These are phyloP conservation scores for Kitagawia praeruptora DNA, from an alignment of 129 eudicot species.

Conservation along the genomic window DNA sequence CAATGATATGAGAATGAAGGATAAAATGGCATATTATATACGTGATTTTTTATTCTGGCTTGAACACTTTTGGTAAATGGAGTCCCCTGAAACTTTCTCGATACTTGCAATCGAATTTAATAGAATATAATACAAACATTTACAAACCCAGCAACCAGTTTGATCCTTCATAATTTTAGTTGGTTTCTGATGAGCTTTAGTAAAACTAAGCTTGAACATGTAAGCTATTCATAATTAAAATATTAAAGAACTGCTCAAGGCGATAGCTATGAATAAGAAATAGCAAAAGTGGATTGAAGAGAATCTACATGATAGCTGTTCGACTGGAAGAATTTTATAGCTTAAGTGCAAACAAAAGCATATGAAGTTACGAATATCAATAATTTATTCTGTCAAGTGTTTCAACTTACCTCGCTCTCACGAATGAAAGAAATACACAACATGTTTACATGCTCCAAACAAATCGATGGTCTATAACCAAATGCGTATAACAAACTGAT, in stretches of 20 bases:
- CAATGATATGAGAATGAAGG: not conserved
- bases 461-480: not conserved
- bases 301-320: not conserved
- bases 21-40: not conserved
- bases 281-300: not conserved
- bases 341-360: not conserved
- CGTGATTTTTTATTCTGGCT: not conserved
- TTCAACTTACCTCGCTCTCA: not conserved
- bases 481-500: not conserved
- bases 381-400: not conserved
- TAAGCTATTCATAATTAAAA: not conserved
- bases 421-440: not conserved
- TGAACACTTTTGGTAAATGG: not conserved
- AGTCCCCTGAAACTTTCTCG: not conserved
- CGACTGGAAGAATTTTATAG: not conserved
- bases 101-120: not conserved
- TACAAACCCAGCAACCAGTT: not conserved
- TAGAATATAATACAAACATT: not conserved
- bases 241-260: too few species aligned
- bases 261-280: not conserved
- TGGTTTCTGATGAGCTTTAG: not conserved
- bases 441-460: not conserved
- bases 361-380: not conserved
- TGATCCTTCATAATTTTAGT: not conserved
- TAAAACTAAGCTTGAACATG: not conserved